Evolutionary conservation across 2,329 filamentous ascomycete genomes (phyloP), one percentile per base, ranked within the genome.

Genomic region (Aureobasidium sp.): DNA sequence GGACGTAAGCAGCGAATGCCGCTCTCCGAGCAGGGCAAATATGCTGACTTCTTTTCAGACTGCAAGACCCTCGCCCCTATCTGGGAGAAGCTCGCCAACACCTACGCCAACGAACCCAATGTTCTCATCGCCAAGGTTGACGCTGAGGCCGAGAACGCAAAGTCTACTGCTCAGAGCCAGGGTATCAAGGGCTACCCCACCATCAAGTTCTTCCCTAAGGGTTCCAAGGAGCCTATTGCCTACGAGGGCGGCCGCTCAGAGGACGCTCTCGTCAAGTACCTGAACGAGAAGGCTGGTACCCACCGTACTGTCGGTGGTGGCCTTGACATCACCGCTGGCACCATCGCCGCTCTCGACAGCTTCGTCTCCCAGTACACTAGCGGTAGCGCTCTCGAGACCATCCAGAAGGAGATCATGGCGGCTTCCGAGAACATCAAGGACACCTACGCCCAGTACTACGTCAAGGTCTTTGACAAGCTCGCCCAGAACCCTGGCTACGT

Each of bases 71-170:
- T 99, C 66, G 92, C 92, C 53, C 94, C 94, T 48, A 83, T 81
- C 68, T 99, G 91, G 90, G 94, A 99, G 78, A 85, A 84, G 58
- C 80, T 97, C 66, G 93, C 94, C 65, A 80, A 81, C 64, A 89
- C 91, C 77, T 99, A 92, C 77, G 81, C 82, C 67, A 83, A 81
- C 72, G 94, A 99, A 71, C 77, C 85, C 64, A 81, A 83, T 67
- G 90, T 99, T 66, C 73, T 96, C 48, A 86, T 99, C 71, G 94
- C 91, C 75, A 97, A 99, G 81, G 88, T 99, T 65, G 93, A 99
- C 73, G 92, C 91, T 71, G 93, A 99, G 78, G 85, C 88, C 33
- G 86, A 90, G 69, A 90, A 90, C 76, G 85, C 88, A 75, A 97
- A 96, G 78, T 83, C 83, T 48, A 85, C 87, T 54, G 87, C 91